Evolutionary conservation across 2,329 filamentous ascomycete species (phyloP).

Genomic region (Chaetothyriales sp.): DNA sequence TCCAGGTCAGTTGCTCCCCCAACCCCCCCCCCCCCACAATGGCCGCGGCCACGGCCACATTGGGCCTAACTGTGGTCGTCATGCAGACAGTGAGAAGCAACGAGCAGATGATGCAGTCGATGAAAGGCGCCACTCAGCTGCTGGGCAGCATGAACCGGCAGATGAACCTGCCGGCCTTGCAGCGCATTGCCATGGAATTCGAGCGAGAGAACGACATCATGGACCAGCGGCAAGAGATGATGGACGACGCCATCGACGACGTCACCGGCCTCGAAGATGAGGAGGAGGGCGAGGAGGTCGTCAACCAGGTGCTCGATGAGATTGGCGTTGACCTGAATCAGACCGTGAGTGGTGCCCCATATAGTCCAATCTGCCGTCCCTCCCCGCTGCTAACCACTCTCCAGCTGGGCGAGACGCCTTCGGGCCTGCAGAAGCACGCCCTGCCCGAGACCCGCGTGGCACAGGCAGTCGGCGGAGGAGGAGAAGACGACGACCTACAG

Average conservation of each 20-base stretch:
- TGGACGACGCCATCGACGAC: slow-evolving; percentile 97
- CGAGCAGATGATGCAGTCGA: slow-evolving; percentile 99
- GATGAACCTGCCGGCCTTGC: slow-evolving; percentile 91
- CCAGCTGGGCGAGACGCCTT: slow-evolving; percentile 83
- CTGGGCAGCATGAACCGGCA: slow-evolving; percentile 93
- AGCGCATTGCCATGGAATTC: slow-evolving; percentile 97
- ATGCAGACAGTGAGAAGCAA: slow-evolving; percentile 96
- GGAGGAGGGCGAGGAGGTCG: slow-evolving; percentile 91
- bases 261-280: slow-evolving; percentile 83
- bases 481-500: slow-evolving; percentile 78
- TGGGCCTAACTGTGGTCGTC: neutral
- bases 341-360: slow-evolving; percentile 54
- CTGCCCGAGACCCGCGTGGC: slow-evolving; percentile 67
- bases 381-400: slow-evolving; percentile 7
- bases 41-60: neutral
- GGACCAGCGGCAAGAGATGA: slow-evolving; percentile 98
- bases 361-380: slow-evolving; percentile 3
- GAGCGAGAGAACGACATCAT: slow-evolving; percentile 98
- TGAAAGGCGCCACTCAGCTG: slow-evolving; percentile 92
- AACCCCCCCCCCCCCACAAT: neutral
- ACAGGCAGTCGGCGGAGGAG: slow-evolving; percentile 61
- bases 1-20: slow-evolving; percentile 51
- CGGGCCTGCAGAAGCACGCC: slow-evolving; percentile 60
- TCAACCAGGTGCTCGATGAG: slow-evolving; percentile 91
- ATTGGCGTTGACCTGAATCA: slow-evolving; percentile 89